phyloP scores from a whole-genome alignment of 192 early-diverging fungal species.

The Coemansia reversa region DNA sequence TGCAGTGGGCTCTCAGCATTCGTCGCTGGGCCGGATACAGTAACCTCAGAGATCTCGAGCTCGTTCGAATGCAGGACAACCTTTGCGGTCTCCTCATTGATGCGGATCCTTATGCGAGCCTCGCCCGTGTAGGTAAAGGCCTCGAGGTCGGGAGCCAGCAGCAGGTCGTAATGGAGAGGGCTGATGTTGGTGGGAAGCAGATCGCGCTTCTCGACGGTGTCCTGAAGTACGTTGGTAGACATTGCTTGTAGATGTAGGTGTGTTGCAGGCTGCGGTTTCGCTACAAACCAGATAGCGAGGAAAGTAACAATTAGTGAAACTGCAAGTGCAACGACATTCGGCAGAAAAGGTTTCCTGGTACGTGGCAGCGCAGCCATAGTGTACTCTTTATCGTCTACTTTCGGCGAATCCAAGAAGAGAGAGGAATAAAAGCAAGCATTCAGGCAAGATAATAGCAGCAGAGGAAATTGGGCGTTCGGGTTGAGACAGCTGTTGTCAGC shows the following conservation, averaged over 20 bases:
- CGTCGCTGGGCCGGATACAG: conserved; percentile 46
- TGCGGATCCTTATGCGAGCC: conserved; percentile 68
- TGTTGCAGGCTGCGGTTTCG: not conserved
- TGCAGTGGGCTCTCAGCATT: conserved; percentile 18
- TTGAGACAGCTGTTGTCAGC: not conserved
- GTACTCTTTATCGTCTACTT: not conserved
- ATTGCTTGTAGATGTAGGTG: conserved; percentile 9
- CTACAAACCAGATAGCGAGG: conserved; percentile 26
- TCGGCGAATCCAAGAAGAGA: not conserved
- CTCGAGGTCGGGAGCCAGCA: conserved; percentile 77
- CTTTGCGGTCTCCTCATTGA: conserved; percentile 62
- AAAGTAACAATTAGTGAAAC: conserved; percentile 18
- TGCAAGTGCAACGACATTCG: conserved; percentile 2
- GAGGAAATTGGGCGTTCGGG: not conserved
- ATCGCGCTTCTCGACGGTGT: conserved; percentile 58
- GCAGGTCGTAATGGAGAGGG: conserved; percentile 80
- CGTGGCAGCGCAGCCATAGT: not conserved
- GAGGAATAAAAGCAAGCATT: not conserved
- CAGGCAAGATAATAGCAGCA: not conserved
- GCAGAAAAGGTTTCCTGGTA: not conserved
- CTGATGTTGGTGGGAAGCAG: conserved; percentile 84
- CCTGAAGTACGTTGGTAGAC: conserved; percentile 30
- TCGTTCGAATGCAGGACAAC: conserved; percentile 70
- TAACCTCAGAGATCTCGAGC: conserved; percentile 57
- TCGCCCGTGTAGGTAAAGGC: conserved; percentile 76